phyloP scores from a whole-genome alignment of 306 rosid genomes.

The Casuarina cunninghamiana region DNA sequence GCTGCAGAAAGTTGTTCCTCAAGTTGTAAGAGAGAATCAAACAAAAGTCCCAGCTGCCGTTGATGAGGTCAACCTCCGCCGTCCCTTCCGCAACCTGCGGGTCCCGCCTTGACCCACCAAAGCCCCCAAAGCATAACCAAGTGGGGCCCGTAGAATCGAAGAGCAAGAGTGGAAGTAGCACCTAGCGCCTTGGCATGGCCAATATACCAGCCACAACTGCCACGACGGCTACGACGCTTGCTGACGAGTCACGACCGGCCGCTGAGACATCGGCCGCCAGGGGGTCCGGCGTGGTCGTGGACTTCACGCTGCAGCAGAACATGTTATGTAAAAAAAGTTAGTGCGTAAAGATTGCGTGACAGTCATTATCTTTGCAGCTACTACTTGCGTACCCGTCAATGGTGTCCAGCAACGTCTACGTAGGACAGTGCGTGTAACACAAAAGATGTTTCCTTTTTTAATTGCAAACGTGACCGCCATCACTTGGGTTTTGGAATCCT shows the following conservation, averaged over 20 bases:
- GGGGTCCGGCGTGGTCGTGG: conserved; percentile 56
- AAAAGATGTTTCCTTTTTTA: background rate
- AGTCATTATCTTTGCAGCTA: background rate
- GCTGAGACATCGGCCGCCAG: conserved; percentile 24
- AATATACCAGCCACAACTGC: conserved; percentile 23
- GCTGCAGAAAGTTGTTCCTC: background rate
- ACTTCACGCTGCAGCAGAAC: conserved; percentile 56
- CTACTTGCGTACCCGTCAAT: background rate
- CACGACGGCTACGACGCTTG: conserved; percentile 25
- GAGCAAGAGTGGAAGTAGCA: background rate
- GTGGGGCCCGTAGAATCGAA: background rate
- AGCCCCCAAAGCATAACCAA: background rate
- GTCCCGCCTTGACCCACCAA: background rate
- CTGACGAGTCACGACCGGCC: conserved; percentile 8
- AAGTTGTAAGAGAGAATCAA: background rate
- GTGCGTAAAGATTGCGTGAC: background rate
- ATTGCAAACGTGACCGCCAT: background rate
- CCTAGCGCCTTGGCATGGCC: background rate
- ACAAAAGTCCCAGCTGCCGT: background rate
- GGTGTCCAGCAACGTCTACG: background rate
- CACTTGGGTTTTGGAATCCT: background rate
- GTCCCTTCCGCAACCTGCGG: background rate
- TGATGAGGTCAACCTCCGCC: background rate
- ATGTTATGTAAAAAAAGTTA: background rate
- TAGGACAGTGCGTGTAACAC: background rate